Base-by-base conservation (phyloP, 2,329 filamentous ascomycete species). In the Intubia oerlemansii region DNA sequence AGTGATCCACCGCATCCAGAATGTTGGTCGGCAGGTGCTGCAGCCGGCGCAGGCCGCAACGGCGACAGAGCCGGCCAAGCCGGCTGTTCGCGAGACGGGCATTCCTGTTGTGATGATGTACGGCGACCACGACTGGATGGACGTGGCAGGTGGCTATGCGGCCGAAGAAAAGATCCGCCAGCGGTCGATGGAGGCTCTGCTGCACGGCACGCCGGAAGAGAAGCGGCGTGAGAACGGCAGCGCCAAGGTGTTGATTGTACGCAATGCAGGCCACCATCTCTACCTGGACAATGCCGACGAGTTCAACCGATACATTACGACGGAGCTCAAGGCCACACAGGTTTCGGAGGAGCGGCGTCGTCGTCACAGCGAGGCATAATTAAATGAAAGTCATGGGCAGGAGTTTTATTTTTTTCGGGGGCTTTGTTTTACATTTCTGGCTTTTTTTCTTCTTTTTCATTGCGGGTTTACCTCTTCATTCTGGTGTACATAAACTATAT, bases 101-200 rank as follows among this genome's bases (percentile, higher is more conserved):
- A 59, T 82, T 28, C 85, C 88, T 0, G 58, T 95, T 18, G 65
- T 95, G 7, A 66, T 98, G 46, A 84, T 95, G 77, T 98, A 98
- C 45, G 88, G 88, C 37, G 84, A 95, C 42, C 73, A 88, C 44
- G 88, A 98, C 56, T 98, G 88, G 88, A 98, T 98, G 88, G 88
- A 98, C 39, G 72, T 88, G 7, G 69, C 70, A 0, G 88, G 84
- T 17, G 88, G 88, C 0, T 67, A 72, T 26, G 81, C 77, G 0
- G 72, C 84, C 0, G 67, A 77, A 43, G 67, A 84, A 50, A 82
- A 76, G 47, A 62, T 95, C 10, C 72, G 79, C 34, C 59, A 72
- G 33, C 69, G 74, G 36, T 66, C 64, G 37, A 51, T 53, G 16
- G 63, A 65, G 28, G 57, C 63, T 1, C 52, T 92, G 4, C 50